Evolutionary conservation across 2,329 filamentous ascomycete genomes (phyloP), one percentile per base, ranked within the genome.

Genomic region (Acrocalymma vagum): DNA sequence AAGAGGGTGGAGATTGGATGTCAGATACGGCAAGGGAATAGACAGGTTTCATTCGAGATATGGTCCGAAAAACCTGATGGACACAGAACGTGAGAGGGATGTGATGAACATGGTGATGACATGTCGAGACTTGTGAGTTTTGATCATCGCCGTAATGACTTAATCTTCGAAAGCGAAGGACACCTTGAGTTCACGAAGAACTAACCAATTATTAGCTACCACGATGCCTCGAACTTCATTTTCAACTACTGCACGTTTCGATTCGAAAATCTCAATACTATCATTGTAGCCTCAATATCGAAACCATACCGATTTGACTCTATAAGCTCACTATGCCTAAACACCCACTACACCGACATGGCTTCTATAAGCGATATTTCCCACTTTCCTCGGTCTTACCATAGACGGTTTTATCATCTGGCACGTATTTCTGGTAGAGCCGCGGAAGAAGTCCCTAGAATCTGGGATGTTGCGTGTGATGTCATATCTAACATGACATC

Each of bases 291-390:
- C 23, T 22, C 36, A 9, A 8, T 17, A 14, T 20, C 24, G 9
- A 38, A 28, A 20, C 36, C 34, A 7, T 15, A 6, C 6, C 23
- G 17, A 9, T 37, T 37, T 20, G 29, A 28, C 23, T 18, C 6
- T 14, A 40, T 40, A 14, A 21, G 37, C 22, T 40, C 37, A 18
- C 29, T 40, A 4, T 28, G 34, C 17, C 17, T 40, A 9, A 29
- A 40, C 17, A 8, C 37, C 18, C 27, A 27, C 21, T 21, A 17
- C 6, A n/a, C 24, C 16, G 22, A 40, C 16, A 22, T 23, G 15
- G 13, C 30, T 14, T 40, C 34, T 23, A 34, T 29, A 5, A 13
- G 16, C 10, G 25, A 20, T 29, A 33, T 34, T 7, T 18, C 29
- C 17, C 23, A 33, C 13, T 13, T 40, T 16, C 37, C 37, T 11